A percentile compares a stretch with the other conserved stretches of the same genome.
Evolutionary conservation across 1,139 yeast genomes (phyloP).

Genomic region (Pneumocystis canis): DNA sequence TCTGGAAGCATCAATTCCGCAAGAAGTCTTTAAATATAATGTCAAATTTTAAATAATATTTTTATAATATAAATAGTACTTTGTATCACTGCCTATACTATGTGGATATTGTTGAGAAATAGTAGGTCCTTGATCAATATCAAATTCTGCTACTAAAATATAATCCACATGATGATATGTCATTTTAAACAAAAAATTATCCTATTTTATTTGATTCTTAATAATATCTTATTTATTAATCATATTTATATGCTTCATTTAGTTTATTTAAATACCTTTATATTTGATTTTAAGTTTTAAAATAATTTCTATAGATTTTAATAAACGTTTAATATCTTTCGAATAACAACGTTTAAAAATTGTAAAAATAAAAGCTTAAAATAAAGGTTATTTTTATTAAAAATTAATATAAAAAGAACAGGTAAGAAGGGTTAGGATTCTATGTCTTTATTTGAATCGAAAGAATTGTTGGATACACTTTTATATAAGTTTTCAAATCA

Average conservation of each 20-base stretch:
- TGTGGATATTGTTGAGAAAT: constrained; percentile 40
- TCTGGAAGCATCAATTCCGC: constrained; percentile 50
- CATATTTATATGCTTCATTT: neutral
- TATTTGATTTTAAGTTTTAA: neutral
- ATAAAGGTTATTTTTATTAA: neutral
- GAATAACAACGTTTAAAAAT: neutral
- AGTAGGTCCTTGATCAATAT: constrained; percentile 48
- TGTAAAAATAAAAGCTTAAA: neutral
- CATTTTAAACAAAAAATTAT: neutral
- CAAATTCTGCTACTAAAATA: constrained; percentile 39
- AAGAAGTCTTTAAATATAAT: constrained; percentile 5
- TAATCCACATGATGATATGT: constrained; percentile 20
- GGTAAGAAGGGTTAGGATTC: neutral
- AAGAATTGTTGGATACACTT: neutral
- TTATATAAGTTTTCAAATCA: neutral
- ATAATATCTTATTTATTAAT: neutral
- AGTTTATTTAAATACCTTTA: neutral
- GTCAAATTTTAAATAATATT: neutral
- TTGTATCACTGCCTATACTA: constrained; percentile 33
- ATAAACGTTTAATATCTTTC: neutral
- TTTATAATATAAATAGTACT: constrained; percentile 17
- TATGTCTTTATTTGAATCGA: neutral
- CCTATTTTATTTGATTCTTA: neutral
- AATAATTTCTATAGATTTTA: neutral
- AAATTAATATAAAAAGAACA: neutral